These are phyloP conservation scores for Juglanconis oblonga DNA, from an alignment of 2,329 filamentous ascomycete genomes.

Conservation along the genomic window DNA sequence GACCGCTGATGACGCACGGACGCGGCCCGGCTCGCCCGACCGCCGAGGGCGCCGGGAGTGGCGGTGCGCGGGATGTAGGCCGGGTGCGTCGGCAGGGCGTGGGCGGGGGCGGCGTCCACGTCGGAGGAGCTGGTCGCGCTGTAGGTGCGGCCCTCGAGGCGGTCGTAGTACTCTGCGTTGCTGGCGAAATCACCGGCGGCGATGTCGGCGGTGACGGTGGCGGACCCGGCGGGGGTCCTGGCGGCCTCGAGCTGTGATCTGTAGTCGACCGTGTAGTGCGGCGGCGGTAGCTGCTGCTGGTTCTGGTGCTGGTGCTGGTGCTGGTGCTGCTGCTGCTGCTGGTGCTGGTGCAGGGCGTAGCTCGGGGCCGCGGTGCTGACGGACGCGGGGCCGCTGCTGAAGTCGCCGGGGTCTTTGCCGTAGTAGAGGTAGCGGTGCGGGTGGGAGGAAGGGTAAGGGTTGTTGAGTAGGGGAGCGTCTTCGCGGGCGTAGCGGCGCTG, in stretches of 20 bases:
- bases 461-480: slow-evolving; percentile 21
- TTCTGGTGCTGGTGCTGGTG: not conserved
- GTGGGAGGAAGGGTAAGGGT: not conserved
- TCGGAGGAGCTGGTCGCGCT: slow-evolving; percentile 2
- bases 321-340: slow-evolving; percentile 12
- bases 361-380: slow-evolving; percentile 21
- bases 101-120: too few species aligned
- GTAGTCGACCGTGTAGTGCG: slow-evolving; percentile 31
- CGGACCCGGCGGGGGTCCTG: not conserved
- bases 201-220: too few species aligned
- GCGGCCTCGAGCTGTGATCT: slow-evolving; percentile 20
- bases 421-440: slow-evolving; percentile 3
- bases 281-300: slow-evolving; percentile 15
- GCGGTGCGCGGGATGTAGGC: slow-evolving; percentile 42
- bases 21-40: slow-evolving; percentile 12
- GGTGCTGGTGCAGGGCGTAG: not conserved
- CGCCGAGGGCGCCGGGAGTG: slow-evolving; percentile 16
- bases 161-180: slow-evolving; percentile 40
- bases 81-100: slow-evolving; percentile 43
- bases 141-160: slow-evolving; percentile 27
- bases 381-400: slow-evolving; percentile 18
- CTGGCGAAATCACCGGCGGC: slow-evolving; percentile 24
- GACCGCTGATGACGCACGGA: not conserved
- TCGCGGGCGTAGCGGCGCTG: slow-evolving; percentile 34
- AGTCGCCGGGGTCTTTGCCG: slow-evolving; percentile 18